These are phyloP conservation scores for Talaromyces sp. DNA, from an alignment of 2,329 filamentous ascomycete species.

Conservation along the genomic window DNA sequence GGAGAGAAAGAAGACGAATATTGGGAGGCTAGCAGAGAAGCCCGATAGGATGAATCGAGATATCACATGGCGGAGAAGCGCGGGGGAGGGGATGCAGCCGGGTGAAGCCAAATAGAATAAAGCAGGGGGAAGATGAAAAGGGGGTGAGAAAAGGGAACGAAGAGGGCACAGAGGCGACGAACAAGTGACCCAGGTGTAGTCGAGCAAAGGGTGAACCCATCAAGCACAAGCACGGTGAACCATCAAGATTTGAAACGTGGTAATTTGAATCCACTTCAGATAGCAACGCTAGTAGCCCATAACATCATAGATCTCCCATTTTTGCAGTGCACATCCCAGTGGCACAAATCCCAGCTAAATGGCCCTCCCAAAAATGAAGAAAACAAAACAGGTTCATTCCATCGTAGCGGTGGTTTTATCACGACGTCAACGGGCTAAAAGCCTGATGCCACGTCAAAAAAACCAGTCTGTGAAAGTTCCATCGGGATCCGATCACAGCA, in stretches of 20 bases:
- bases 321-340: conserved; percentile 20
- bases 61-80: conserved; percentile 5
- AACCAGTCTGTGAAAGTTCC: conserved; percentile 19
- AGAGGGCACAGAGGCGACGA: conserved; percentile 5
- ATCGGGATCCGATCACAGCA: conserved; percentile 58
- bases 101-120: conserved; percentile 16
- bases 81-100: conserved; percentile 15
- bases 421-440: conserved; percentile 7
- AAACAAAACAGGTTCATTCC: conserved; percentile 31
- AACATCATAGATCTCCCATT: conserved; percentile 9
- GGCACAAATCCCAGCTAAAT: conserved; percentile 11
- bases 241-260: conserved; percentile 2
- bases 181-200: not conserved
- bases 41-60: conserved; percentile 6
- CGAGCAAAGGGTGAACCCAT: not conserved
- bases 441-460: conserved; percentile 3
- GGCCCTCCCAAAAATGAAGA: conserved; percentile 18
- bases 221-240: not conserved
- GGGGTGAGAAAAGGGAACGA: not conserved
- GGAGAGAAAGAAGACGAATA: conserved; percentile 13
- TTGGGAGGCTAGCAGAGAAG: not conserved
- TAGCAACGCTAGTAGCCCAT: conserved; percentile 20
- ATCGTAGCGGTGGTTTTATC: conserved; percentile 26
- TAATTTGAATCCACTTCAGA: conserved; percentile 16
- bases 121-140: conserved; percentile 1